phyloP scores from a whole-genome alignment of 495 filamentous ascomycete species.

The Tuber microsphaerosporum region DNA sequence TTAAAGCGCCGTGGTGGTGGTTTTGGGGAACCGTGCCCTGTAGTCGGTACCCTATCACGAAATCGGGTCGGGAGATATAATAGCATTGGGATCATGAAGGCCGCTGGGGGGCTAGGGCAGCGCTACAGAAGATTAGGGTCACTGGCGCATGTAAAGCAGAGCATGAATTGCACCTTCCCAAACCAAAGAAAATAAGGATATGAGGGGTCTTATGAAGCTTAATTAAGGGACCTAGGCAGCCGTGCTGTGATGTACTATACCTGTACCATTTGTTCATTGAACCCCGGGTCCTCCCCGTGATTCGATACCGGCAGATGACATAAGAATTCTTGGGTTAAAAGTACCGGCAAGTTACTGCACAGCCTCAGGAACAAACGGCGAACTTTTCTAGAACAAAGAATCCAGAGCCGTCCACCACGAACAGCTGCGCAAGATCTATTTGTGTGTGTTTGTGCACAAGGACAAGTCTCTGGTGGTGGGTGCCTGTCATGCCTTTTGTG shows the following conservation, averaged over 20 bases:
- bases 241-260: not conserved
- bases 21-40: not conserved
- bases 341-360: not conserved
- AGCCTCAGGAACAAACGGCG: not conserved
- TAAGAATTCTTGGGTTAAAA: not conserved
- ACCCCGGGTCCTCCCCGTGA: not conserved
- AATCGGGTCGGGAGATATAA: not conserved
- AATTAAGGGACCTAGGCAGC: not conserved
- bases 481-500: not conserved
- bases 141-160: not conserved
- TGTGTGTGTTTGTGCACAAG: not conserved
- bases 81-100: not conserved
- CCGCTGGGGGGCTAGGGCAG: not conserved
- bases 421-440: not conserved
- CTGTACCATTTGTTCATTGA: not conserved
- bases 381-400: slow-evolving; percentile 2
- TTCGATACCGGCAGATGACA: not conserved
- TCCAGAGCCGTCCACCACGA: not conserved
- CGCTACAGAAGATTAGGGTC: not conserved
- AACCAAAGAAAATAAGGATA: not conserved
- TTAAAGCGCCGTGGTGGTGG: not conserved
- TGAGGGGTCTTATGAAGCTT: not conserved
- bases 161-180: not conserved
- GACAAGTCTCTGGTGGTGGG: not conserved
- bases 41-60: not conserved